These are phyloP conservation scores for Aspergillus tanneri DNA, from an alignment of 2,329 filamentous ascomycete species.

Conservation along the genomic window DNA sequence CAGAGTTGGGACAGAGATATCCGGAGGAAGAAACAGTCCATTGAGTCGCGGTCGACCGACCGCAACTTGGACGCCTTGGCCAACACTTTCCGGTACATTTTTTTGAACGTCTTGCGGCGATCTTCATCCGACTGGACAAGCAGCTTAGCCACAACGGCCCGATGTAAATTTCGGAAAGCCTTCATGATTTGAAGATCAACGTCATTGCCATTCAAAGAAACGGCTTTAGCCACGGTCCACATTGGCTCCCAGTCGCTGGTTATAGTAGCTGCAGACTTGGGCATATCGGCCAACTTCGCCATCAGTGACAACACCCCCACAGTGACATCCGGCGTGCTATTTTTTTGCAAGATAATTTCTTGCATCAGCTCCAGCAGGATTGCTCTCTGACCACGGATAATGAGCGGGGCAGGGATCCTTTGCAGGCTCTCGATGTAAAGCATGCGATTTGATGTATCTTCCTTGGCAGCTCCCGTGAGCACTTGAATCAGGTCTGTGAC, in stretches of 20 bases:
- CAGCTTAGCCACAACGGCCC: slow-evolving; percentile 36
- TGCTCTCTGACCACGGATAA: slow-evolving; percentile 39
- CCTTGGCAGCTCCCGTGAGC: slow-evolving; percentile 34
- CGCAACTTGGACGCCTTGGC: slow-evolving; percentile 32
- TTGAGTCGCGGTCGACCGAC: slow-evolving; percentile 33
- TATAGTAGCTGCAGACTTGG: slow-evolving; percentile 38
- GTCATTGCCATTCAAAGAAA: slow-evolving; percentile 33
- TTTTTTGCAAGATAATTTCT: slow-evolving; percentile 31
- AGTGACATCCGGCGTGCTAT: slow-evolving; percentile 26
- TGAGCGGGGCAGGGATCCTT: slow-evolving; percentile 36
- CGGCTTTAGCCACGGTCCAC: slow-evolving; percentile 38
- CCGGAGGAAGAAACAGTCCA: slow-evolving; percentile 38
- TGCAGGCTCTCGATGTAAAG: slow-evolving; percentile 39
- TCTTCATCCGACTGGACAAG: slow-evolving; percentile 36
- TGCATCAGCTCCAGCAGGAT: slow-evolving; percentile 37
- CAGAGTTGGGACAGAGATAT: slow-evolving; percentile 38
- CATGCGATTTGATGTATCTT: slow-evolving; percentile 27
- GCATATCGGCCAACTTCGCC: slow-evolving; percentile 41
- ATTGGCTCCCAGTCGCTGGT: slow-evolving; percentile 38
- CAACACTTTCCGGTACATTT: slow-evolving; percentile 34
- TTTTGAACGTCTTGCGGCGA: slow-evolving; percentile 35
- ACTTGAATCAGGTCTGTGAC: slow-evolving; percentile 36
- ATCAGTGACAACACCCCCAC: slow-evolving; percentile 40
- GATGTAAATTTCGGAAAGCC: slow-evolving; percentile 38
- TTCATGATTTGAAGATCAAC: slow-evolving; percentile 38